Conservation (phyloP, 73 alveolate species). For the Paramecium sexaurelia region DNA sequence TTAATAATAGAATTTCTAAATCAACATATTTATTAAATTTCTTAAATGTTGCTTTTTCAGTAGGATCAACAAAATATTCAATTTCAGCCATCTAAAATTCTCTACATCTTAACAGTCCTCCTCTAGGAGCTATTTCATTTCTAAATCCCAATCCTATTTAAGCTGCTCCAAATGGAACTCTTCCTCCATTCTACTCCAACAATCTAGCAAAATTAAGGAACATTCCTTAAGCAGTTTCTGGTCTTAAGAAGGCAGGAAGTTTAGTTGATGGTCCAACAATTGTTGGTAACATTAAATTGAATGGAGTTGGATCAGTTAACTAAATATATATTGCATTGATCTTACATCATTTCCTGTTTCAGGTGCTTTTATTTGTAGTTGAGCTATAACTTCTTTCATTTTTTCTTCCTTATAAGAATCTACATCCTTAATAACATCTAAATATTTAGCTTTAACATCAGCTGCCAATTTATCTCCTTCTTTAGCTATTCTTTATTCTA, state of each 20-base stretch:
- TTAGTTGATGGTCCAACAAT: constrained; percentile 98
- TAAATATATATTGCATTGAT: neutral
- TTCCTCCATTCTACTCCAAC: constrained; percentile 92
- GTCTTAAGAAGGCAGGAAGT: constrained; percentile 93
- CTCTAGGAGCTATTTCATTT: constrained; percentile 99
- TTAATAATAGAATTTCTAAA: constrained; percentile 85
- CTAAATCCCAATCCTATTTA: constrained; percentile 98
- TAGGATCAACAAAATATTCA: constrained; percentile 98
- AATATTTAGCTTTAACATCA: constrained; percentile 83
- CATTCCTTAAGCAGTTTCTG: constrained; percentile 99
- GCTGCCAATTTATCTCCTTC: constrained; percentile 78
- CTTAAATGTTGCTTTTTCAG: constrained; percentile 82
- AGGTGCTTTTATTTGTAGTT: constrained; percentile 85
- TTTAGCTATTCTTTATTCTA: constrained; percentile 72
- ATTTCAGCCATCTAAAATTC: constrained; percentile 99
- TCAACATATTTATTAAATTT: constrained; percentile 86
- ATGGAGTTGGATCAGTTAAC: constrained; percentile 94
- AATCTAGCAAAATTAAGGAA: constrained; percentile 97
- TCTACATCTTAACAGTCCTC: constrained; percentile 96
- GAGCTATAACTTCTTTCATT: constrained; percentile 80
- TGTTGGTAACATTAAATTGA: constrained; percentile 98
- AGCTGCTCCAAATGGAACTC: constrained; percentile 99
- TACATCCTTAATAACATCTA: constrained; percentile 72
- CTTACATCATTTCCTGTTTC: constrained; percentile 95
- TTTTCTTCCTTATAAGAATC: constrained; percentile 87